Evolutionary conservation across 2,329 filamentous ascomycete species (phyloP), one percentile per base, ranked within the genome.

Genomic region (Colletotrichum agaves): DNA sequence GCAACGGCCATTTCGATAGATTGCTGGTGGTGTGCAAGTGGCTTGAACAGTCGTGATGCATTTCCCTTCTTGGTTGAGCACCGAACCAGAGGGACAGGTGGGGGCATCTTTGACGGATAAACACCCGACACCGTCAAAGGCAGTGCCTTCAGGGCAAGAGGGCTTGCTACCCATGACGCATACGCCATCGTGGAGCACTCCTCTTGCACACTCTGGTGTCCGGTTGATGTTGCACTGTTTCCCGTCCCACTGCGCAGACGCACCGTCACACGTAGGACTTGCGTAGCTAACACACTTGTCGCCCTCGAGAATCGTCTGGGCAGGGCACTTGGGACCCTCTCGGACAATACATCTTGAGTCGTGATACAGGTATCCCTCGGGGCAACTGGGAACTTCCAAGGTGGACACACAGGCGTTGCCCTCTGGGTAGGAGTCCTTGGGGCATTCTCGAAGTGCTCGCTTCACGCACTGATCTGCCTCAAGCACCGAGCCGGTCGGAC

Each of bases 211-310:
- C 31, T 53, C 50, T 17, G 50, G 50, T 53, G n/a, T 53, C 33
- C 50, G 50, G 50, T 53, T 53, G 50, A 53, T 31, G 50, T 23
- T 53, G 50, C 50, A 53, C 50, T 35, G 50, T 39, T 53, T 53
- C 17, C 50, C 50, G 27, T 53, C 50, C 6, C 12, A 53, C 17
- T 53, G 31, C 17, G 50, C 50, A 39, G 50, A 53, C 17, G 33
- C 33, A 39, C 50, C 50, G 33, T 53, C 50, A 15, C 50, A 53
- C 50, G 50, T 53, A 13, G 50, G 50, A 33, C 33, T 53, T 17
- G 50, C 50, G 19, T 37, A 35, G 50, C 50, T 53, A 31, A 53
- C 50, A 31, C 50, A 53, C 33, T 53, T 53, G 12, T 53, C 50
- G n/a, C 50, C 50, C 50, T 53, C 50, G 31, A 53, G 50, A 6